A percentile compares a stretch with the other conserved stretches of the same genome.
phyloP scores from a whole-genome alignment of 2,329 filamentous ascomycete species.

The Zymoseptoria crescenta region DNA sequence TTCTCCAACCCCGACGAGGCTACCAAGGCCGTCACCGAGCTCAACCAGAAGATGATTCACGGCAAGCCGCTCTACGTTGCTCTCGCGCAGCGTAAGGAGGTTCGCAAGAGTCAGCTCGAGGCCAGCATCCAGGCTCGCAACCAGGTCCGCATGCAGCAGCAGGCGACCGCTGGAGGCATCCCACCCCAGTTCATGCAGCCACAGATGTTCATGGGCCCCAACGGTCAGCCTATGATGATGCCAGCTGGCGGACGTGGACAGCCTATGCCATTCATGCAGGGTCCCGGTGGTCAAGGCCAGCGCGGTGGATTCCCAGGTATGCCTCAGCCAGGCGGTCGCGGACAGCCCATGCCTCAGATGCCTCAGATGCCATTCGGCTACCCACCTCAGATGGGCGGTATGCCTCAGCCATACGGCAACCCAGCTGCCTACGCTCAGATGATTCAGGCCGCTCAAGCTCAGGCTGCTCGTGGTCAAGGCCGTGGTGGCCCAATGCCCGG shows the following conservation, averaged over 20 bases:
- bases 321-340: conserved; percentile 77
- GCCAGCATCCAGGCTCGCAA: conserved; percentile 98
- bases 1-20: conserved; percentile 99
- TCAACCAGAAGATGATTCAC: conserved; percentile 99
- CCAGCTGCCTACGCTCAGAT: conserved; percentile 52
- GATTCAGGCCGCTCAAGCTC: conserved; percentile 70
- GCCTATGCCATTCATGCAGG: conserved; percentile 50
- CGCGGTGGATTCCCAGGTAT: conserved; percentile 81
- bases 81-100: conserved; percentile 97
- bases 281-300: conserved; percentile 65
- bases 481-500: conserved; percentile 59
- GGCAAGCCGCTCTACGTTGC: conserved; percentile 96
- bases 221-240: conserved; percentile 60
- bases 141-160: conserved; percentile 96
- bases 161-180: conserved; percentile 74
- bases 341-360: conserved; percentile 77
- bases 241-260: conserved; percentile 48
- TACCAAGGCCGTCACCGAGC: conserved; percentile 97
- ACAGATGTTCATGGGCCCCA: conserved; percentile 81
- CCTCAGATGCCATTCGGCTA: conserved; percentile 80
- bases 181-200: conserved; percentile 69
- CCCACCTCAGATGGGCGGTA: conserved; percentile 57
- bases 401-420: conserved; percentile 70
- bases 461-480: conserved; percentile 64
- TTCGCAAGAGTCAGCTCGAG: conserved; percentile 97